Evolutionary conservation across 2,329 filamentous ascomycete species (phyloP).

Genomic region (Diaporthe ampelina): DNA sequence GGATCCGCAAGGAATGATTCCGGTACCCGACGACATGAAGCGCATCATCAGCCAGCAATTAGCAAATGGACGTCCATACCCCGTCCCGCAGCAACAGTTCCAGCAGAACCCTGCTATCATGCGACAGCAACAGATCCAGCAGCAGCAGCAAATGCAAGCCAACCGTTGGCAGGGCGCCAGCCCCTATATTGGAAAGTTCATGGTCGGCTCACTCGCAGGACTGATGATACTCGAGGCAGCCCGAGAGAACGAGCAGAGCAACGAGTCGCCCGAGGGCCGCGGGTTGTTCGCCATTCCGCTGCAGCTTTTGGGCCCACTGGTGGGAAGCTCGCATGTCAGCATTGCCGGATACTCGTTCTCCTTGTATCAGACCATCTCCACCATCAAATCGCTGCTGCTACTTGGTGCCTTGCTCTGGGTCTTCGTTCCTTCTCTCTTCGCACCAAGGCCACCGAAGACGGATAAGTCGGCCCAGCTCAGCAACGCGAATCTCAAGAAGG

Average conservation of each 20-base stretch:
- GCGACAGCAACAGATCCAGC: conserved; percentile 70
- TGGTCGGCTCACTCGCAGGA: conserved; percentile 92
- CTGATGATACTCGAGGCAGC: conserved; percentile 92
- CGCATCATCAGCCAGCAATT: conserved; percentile 71
- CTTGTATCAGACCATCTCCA: conserved; percentile 60
- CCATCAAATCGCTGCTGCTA: conserved; percentile 66
- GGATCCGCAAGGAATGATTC: conserved; percentile 71
- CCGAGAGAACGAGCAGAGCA: conserved; percentile 74
- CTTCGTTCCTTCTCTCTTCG: conserved; percentile 68
- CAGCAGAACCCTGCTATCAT: conserved; percentile 60
- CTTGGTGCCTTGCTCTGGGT: conserved; percentile 68
- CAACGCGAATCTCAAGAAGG: conserved; percentile 59
- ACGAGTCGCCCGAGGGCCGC: conserved; percentile 73
- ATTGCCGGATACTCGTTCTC: conserved; percentile 67
- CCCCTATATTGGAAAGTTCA: conserved; percentile 80
- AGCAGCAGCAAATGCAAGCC: conserved; percentile 63
- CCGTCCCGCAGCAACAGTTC: conserved; percentile 56
- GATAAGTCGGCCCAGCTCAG: conserved; percentile 57
- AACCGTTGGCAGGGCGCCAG: conserved; percentile 67
- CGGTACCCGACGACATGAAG: conserved; percentile 76
- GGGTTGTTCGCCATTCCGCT: conserved; percentile 77
- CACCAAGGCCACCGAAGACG: conserved; percentile 66
- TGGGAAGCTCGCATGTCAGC: conserved; percentile 64
- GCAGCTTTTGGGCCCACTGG: conserved; percentile 65
- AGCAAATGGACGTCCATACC: conserved; percentile 67